Base-by-base conservation (phyloP, 495 filamentous ascomycete genomes). In the Cercophora sp. region DNA sequence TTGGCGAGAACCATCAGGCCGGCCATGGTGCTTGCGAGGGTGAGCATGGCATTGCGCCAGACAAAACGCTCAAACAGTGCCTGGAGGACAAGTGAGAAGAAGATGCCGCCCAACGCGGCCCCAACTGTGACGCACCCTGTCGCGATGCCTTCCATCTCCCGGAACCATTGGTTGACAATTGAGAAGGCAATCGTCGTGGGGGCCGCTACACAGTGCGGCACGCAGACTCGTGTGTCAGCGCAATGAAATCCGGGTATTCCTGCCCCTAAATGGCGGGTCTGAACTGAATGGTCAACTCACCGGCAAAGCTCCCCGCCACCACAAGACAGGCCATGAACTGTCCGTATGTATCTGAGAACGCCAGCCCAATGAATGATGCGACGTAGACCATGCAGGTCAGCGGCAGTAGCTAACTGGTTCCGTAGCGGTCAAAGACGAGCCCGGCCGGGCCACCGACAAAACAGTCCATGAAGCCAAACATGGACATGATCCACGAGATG, bases 401-500 rank as follows among this genome's bases (percentile, higher is more conserved):
- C 1, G 52, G 40, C 39, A 69, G 47, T 20, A 65, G 36, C 44
- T 51, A 48, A 1, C 49, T 11, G 0, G 31, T 6, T 19, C 66
- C 56, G 24, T 49, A 54, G 5, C 54, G 53, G 53, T 67, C 64
- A 29, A 58, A 62, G 19, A 65, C 23, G 3, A 61, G 8, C 3
- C 66, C 66, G 1, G 22, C 35, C 0, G 59, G 59, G 18, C 36
- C 41, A 3, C 37, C 57, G 8, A 65, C 59, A 13, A 69, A 44
- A 39, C 59, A 61, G 43, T 41, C 56, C 8, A 65, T 19, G 25
- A 63, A 65, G 10, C 62, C 64, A 39, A 65, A 69, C 6, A 65
- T 20, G 27, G 66, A 65, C 4, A 60, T 62, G 52, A 69, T 59
- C 65, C 64, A 68, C 23, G 66, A 54, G 2, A 65, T 46, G 8